These are phyloP conservation scores for Phytomonas francai DNA, from an alignment of 208 protist species.

Conservation along the genomic window DNA sequence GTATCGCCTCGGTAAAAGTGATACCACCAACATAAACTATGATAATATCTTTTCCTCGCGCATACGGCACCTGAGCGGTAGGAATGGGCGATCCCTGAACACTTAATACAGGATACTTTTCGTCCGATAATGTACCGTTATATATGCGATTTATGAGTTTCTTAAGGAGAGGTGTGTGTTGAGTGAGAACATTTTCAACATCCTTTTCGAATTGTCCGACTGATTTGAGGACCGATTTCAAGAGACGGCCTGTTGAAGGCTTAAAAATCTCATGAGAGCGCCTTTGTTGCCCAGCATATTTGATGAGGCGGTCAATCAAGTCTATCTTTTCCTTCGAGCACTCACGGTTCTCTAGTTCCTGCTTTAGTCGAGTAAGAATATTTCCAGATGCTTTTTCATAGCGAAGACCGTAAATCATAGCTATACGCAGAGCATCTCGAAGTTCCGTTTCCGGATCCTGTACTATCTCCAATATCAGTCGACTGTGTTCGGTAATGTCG, in stretches of 20 bases:
- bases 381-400: slow-evolving; percentile 70
- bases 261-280: slow-evolving; percentile 73
- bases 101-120: slow-evolving; percentile 59
- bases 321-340: slow-evolving; percentile 52
- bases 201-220: slow-evolving; percentile 81
- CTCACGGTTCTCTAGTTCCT: slow-evolving; percentile 45
- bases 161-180: slow-evolving; percentile 91
- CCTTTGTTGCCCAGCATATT: slow-evolving; percentile 52
- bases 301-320: slow-evolving; percentile 64
- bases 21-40: slow-evolving; percentile 75
- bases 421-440: slow-evolving; percentile 69
- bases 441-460: slow-evolving; percentile 79
- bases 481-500: slow-evolving; percentile 69
- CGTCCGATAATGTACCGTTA: slow-evolving; percentile 68
- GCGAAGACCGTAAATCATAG: slow-evolving; percentile 71
- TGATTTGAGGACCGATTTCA: slow-evolving; percentile 69
- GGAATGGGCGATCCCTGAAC: slow-evolving; percentile 53
- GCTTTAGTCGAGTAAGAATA: slow-evolving; percentile 57
- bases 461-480: slow-evolving; percentile 67
- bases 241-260: slow-evolving; percentile 57
- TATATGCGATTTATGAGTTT: slow-evolving; percentile 84
- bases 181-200: slow-evolving; percentile 95
- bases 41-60: slow-evolving; percentile 78
- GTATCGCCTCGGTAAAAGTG: slow-evolving; percentile 75
- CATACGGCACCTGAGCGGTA: slow-evolving; percentile 29